Percentiles rank a stretch among this genome's conserved stretches.
Conservation (phyloP, 306 rosid genomes). For the Mimosa pudica region DNA sequence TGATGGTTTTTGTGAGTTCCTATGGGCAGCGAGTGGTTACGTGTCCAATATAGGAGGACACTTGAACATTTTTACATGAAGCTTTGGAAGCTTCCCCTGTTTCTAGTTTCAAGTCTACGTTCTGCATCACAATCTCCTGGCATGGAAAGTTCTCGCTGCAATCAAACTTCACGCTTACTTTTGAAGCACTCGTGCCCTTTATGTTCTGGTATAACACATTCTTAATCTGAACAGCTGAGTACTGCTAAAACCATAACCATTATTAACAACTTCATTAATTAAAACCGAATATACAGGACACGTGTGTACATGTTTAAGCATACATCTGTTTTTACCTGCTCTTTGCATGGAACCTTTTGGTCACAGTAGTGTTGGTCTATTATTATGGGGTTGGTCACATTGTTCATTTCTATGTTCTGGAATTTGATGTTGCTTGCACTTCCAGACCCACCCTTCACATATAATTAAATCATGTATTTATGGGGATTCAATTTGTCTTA, state of each 20-base stretch:
- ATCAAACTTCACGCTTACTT: conserved; percentile 62
- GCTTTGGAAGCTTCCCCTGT: conserved; percentile 40
- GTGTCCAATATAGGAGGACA: conserved; percentile 34
- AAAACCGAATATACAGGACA: not conserved
- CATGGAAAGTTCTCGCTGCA: conserved; percentile 68
- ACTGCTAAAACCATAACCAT: conserved; percentile 31
- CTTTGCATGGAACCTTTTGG: conserved; percentile 50
- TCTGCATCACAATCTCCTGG: conserved; percentile 50
- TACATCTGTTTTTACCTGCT: conserved; percentile 40
- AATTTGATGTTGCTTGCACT: conserved; percentile 62
- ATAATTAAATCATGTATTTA: not conserved
- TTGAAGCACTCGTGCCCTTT: conserved; percentile 68
- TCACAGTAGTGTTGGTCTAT: conserved; percentile 79
- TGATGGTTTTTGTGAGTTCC: not conserved
- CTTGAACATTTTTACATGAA: conserved; percentile 49
- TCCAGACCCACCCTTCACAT: conserved; percentile 80
- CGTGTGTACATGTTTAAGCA: not conserved
- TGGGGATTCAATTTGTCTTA: not conserved
- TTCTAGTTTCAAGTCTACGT: conserved; percentile 41
- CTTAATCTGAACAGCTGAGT: conserved; percentile 56
- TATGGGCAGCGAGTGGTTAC: conserved; percentile 58
- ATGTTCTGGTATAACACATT: conserved; percentile 76
- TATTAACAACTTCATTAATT: not conserved
- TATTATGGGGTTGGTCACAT: conserved; percentile 67
- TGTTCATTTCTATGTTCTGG: conserved; percentile 59